A percentile compares a stretch with the other conserved stretches of the same genome.
Conservation (phyloP, 2,329 filamentous ascomycete genomes). For the Talaromyces sp. region DNA sequence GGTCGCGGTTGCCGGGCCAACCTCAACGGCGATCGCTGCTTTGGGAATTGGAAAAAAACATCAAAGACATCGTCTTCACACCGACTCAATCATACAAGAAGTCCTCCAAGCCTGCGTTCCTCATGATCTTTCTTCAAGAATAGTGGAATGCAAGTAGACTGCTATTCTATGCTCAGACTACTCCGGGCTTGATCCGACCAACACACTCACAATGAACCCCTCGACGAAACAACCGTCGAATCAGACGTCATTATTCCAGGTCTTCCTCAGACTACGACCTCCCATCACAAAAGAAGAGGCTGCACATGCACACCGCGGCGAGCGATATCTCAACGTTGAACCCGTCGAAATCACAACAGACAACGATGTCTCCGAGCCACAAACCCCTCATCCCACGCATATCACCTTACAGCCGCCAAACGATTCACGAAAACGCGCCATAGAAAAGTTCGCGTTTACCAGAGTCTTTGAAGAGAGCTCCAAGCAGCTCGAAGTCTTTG, state of each 20-base stretch:
- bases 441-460: conserved; percentile 94
- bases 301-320: conserved; percentile 30
- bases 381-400: conserved; percentile 54
- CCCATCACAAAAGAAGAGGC: conserved; percentile 46
- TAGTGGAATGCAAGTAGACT: not conserved
- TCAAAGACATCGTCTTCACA: not conserved
- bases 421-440: conserved; percentile 75
- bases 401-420: conserved; percentile 76
- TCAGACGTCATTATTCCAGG: conserved; percentile 72
- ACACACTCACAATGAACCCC: conserved; percentile 33
- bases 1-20: conserved; percentile 10
- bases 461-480: conserved; percentile 85
- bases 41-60: conserved; percentile 5
- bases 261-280: conserved; percentile 82
- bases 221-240: conserved; percentile 42
- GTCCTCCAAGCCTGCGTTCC: not conserved
- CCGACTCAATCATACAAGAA: not conserved
- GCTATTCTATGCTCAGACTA: not conserved
- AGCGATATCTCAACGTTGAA: conserved; percentile 79
- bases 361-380: conserved; percentile 31
- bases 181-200: not conserved
- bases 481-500: conserved; percentile 80
- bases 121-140: too few relatives aligned
- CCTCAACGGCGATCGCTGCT: not conserved
- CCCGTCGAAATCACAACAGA: conserved; percentile 38